These are phyloP conservation scores for Hypholoma sublateritium DNA, from an alignment of 768 basidiomycete genomes.

Conservation along the genomic window DNA sequence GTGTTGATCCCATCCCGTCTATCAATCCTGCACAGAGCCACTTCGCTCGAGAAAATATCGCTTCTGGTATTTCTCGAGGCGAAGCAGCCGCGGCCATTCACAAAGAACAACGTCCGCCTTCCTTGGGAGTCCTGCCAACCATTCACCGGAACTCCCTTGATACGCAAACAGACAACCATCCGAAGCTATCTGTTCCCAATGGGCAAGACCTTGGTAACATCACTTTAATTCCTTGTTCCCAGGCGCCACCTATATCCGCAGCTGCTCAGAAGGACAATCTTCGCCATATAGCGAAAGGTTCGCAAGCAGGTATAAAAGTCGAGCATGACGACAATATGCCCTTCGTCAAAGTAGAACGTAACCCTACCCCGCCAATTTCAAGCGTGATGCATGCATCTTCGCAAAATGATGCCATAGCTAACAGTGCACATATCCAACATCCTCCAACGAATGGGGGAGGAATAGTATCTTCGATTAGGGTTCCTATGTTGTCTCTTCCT, in stretches of 20 bases:
- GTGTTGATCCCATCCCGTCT: too few species aligned
- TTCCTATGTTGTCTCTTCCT: slow-evolving; percentile 8
- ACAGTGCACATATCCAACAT: neutral
- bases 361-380: neutral
- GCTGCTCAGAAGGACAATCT: neutral
- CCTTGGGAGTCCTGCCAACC: too few species aligned
- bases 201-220: too few species aligned
- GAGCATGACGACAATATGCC: neutral
- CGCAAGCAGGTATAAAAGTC: neutral
- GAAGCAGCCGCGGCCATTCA: too few species aligned
- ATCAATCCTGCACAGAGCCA: too few species aligned
- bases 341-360: neutral
- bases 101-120: too few species aligned
- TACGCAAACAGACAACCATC: too few species aligned
- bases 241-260: neutral
- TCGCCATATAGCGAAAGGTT: neutral
- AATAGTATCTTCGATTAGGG: neutral
- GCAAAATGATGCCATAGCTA: neutral
- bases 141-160: too few species aligned
- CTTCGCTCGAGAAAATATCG: too few species aligned
- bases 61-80: too few species aligned
- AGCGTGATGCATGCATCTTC: neutral
- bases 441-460: neutral
- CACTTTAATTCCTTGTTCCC: too few species aligned
- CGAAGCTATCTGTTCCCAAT: too few species aligned